phyloP scores from a whole-genome alignment of 306 rosid species.

The Alnus glutinosa region DNA sequence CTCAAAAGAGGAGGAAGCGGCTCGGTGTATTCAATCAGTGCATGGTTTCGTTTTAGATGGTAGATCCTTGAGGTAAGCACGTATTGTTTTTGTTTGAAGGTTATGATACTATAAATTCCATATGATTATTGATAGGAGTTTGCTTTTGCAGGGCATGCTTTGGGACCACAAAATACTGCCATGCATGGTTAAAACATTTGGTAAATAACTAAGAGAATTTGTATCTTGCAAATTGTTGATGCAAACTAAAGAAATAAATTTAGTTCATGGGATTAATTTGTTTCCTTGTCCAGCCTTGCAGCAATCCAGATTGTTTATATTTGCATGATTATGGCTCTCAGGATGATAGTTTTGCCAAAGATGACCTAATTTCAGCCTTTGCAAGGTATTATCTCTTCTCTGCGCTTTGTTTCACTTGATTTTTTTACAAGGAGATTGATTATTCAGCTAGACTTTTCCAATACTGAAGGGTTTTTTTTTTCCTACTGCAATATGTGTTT shows the following conservation, averaged over 20 bases:
- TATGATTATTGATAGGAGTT: conserved; percentile 25
- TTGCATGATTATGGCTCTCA: conserved; percentile 54
- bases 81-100: conserved; percentile 23
- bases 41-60: conserved; percentile 57
- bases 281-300: conserved; percentile 52
- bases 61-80: conserved; percentile 49
- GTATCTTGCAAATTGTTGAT: conserved; percentile 23
- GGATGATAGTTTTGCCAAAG: conserved; percentile 58
- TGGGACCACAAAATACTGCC: conserved; percentile 65
- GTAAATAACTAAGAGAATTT: conserved; percentile 30
- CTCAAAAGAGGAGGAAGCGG: conserved; percentile 52
- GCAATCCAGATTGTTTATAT: conserved; percentile 53
- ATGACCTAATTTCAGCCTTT: conserved; percentile 52
- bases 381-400: conserved; percentile 45
- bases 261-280: conserved; percentile 20
- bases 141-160: conserved; percentile 53
- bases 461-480: neutral
- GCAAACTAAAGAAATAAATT: neutral
- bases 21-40: conserved; percentile 55
- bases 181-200: conserved; percentile 63
- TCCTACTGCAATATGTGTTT: neutral
- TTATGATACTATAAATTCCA: conserved; percentile 13
- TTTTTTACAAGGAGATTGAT: neutral
- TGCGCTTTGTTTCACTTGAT: neutral
- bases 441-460: neutral